phyloP scores from a whole-genome alignment of 169 alveolate genomes.

The Theileria parva region DNA sequence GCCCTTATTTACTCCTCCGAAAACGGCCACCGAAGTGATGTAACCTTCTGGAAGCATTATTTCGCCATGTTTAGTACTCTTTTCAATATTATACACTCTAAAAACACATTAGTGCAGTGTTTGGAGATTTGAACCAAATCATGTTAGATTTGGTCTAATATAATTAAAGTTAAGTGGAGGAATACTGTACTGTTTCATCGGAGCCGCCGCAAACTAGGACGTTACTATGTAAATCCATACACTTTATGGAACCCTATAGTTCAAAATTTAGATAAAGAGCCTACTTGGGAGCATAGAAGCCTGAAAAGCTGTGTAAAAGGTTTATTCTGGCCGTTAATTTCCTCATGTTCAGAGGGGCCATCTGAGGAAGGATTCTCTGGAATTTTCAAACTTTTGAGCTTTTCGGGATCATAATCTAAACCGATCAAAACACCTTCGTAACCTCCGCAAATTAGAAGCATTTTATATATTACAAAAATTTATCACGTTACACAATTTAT shows the following conservation, averaged over 20 bases:
- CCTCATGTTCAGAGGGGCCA: background rate
- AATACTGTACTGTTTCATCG: conserved; percentile 69
- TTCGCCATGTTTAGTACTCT: conserved; percentile 63
- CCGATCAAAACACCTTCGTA: conserved; percentile 68
- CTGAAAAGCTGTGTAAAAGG: conserved; percentile 35
- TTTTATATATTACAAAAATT: conserved; percentile 7
- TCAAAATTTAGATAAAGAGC: background rate
- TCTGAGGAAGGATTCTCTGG: conserved; percentile 19
- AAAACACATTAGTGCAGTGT: background rate
- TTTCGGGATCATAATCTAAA: conserved; percentile 20
- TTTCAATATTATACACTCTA: conserved; percentile 50
- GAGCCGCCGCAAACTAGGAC: conserved; percentile 64
- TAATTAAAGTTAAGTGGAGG: background rate
- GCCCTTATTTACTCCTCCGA: conserved; percentile 45
- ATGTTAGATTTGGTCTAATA: background rate
- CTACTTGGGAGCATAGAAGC: conserved; percentile 57
- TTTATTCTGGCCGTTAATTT: background rate
- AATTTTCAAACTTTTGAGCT: background rate
- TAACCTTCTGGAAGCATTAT: conserved; percentile 58
- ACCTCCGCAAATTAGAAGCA: conserved; percentile 62
- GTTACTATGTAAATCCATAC: conserved; percentile 39
- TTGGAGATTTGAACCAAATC: background rate
- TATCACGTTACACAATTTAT: background rate
- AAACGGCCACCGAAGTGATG: conserved; percentile 41
- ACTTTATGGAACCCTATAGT: conserved; percentile 59